Conservation (phyloP, 306 rosid genomes). For the Malus orientalis region DNA sequence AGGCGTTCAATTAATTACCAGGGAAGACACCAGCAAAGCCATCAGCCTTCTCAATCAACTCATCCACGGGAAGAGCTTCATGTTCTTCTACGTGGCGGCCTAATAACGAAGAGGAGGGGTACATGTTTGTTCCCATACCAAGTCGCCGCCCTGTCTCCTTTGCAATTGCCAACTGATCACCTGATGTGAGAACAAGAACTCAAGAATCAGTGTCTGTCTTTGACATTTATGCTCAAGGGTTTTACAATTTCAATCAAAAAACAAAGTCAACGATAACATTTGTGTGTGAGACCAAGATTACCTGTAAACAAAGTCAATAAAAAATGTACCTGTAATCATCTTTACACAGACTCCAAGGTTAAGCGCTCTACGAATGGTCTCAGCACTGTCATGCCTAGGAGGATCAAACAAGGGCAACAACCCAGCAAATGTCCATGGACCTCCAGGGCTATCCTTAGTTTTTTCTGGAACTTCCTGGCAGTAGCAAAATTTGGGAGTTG, state of each 20-base stretch:
- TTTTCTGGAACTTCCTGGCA: conserved; percentile 70
- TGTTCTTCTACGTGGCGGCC: conserved; percentile 50
- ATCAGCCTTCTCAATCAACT: conserved; percentile 81
- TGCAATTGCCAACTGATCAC: conserved; percentile 83
- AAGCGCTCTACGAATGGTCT: conserved; percentile 83
- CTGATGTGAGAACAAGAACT: conserved; percentile 29
- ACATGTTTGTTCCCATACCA: conserved; percentile 95
- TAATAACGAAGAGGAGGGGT: conserved; percentile 79
- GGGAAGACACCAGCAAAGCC: conserved; percentile 93
- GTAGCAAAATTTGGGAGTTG: neutral
- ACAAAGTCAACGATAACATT: neutral
- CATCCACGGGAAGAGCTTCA: conserved; percentile 74
- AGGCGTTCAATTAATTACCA: conserved; percentile 33
- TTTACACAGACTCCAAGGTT: conserved; percentile 81
- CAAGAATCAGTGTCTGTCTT: neutral
- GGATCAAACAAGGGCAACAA: conserved; percentile 88
- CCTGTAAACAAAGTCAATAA: no score
- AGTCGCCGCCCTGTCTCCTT: conserved; percentile 87
- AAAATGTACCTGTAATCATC: conserved; percentile 74
- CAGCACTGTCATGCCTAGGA: conserved; percentile 88
- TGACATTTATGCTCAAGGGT: conserved; percentile 3
- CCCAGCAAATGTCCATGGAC: conserved; percentile 82
- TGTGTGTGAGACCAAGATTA: neutral
- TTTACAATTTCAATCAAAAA: neutral
- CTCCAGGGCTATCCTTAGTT: conserved; percentile 65